Evolutionary conservation across 2,329 filamentous ascomycete genomes (phyloP), one percentile per base, ranked within the genome.

Genomic region (Sphaerulina vaccinii): DNA sequence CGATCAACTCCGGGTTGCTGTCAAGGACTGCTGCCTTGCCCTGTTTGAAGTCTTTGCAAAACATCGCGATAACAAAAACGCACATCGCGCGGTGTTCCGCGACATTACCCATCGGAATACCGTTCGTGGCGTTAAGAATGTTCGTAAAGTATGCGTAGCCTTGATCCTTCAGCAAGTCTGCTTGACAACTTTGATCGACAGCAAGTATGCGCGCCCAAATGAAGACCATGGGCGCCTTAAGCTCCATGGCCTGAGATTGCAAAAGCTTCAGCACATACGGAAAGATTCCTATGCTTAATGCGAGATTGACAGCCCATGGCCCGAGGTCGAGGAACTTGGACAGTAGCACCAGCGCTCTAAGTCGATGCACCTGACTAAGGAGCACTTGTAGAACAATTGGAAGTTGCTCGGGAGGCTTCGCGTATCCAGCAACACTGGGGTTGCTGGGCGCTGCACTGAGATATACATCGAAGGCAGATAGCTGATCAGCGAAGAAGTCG

Each of bases 41-140:
- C 57, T 93, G 89, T 58, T 86, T 87, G 71, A 96, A 96, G 58
- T 88, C 88, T 68, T 93, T 95, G 81, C 93, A 99, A 57, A 99
- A 90, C 81, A 96, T 95, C 21, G 92, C 88, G 36, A 97, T 83
- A 56, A 99, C 96, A 68, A 99, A 99, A 1, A 93, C 91, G 69
- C 93, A 97, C 93, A 99, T 99, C 37, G 93, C 93, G 66, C 95
- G 90, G 75, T 99, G 93, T 72, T 97, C 93, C 61, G 90, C 89
- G 49, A 85, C 85, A 66, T 96, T 95, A 27, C 87, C 84, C 18
- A 96, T 87, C 0, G 90, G 90, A 43, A 97, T 85, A 1, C 83
- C 73, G 62, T 58, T 60, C n/a, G 60, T 59, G 13, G 91, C 90
- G 65, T 91, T 92, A 58, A 97, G 80, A 47, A 97, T 96, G 56